Base-by-base conservation (phyloP, 768 basidiomycete species). In the Daedalea quercina region DNA sequence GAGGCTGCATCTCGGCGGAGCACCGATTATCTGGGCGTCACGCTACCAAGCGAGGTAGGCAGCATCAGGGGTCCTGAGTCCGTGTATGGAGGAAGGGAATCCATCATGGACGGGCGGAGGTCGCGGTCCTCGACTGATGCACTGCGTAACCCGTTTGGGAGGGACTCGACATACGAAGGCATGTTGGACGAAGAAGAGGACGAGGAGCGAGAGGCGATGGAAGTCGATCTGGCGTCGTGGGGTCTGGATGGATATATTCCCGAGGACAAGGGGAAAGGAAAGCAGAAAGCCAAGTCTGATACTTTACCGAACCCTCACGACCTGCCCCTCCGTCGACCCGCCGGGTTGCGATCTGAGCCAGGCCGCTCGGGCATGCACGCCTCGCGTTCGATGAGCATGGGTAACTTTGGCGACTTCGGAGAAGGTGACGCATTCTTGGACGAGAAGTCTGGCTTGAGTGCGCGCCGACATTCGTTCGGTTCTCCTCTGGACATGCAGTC, bases 171-270 rank as follows among this genome's bases (percentile, higher is more conserved):
- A 1, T 76, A 77, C 12, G 78, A 78, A 17, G 78, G 79, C 7
- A 77, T 78, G 0, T 54, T 56, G 17, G 78, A 77, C 7, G 54
- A 59, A 12, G 74, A 79, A 3, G 76, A 75, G 23, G 76, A 74
- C 40, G 76, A 74, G 42, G 79, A 75, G 41, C 7, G 4, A 8
- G 76, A 77, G 28, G 79, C 76, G 23, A 52, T 85, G 28, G 90
- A 91, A 62, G 85, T 90, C 24, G 89, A 90, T 67, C 73, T 92
- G 53, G 75, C 84, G 2, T 90, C 88, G 17, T 93, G 88, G 90
- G 90, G 90, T 2, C 73, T 93, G 23, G 85, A 90, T 54, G 77
- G 81, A 6, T 82, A 90, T 68, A 81, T 89, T 55, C 76, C 81
- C 1, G 85, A 87, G 59, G 58, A 86, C 25, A 70, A 85, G 58